Evolutionary conservation across 306 rosid species (phyloP), one percentile per base, ranked within the genome.

Genomic region (Macrotyloma uniflorum): DNA sequence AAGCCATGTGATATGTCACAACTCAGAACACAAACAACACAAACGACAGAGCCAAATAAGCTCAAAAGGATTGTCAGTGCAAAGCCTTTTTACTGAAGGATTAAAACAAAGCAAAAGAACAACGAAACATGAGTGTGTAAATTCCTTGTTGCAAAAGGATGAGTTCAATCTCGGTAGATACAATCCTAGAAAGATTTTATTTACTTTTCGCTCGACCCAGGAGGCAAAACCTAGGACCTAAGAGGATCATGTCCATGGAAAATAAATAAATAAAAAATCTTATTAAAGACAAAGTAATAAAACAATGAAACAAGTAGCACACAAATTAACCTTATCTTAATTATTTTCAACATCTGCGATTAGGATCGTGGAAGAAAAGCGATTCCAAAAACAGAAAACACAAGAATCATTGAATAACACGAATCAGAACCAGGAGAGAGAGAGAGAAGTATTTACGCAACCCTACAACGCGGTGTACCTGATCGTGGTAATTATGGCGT

Each of bases 401-500:
- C 14, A 19, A 51, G 0, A 28, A 26, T 14, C 5, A 42, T 11
- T 42, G 15, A 42, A 42, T 42, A 15, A 12, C 3, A 10, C 0
- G 43, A 38, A 38, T 38, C 43, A 38, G 13, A 38, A 38, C 3
- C 13, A 0, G 43, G 43, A 2, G 40, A 1, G 9, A 35, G 6
- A 2, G 42, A 8, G 42, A 36, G 42, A 36, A 36, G 42, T 7
- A 8, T 36, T 36, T 38, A 38, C 2, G 13, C 4, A 42, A 12
- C n/a, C 63, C 26, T 57, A 79, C 19, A 22, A 54, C 3, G 11
- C 4, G 36, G 9, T 0, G 9, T 6, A 62, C 53, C 54, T 42
- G 72, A 40, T 66, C 54, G 79, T 61, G 67, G 23, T 61, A 61
- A 1, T 61, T 30, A 12, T 40, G 72, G 13, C 83, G 53, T 45